A percentile compares a stretch with the other conserved stretches of the same genome.
Conservation (phyloP, 768 basidiomycete species). For the Peribolospora kevripleyi region DNA sequence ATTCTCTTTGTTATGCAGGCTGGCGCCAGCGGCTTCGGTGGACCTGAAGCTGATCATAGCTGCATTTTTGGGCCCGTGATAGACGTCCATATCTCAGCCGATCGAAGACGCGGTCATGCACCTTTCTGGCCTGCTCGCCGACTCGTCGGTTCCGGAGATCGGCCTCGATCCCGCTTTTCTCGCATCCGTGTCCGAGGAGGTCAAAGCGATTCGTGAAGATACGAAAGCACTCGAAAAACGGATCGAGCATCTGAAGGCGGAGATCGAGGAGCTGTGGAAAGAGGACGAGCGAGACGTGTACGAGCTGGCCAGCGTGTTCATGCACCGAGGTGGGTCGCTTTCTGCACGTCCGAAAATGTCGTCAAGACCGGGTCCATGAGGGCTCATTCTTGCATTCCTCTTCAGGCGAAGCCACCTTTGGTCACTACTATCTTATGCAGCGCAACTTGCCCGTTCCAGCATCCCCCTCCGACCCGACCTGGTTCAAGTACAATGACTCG, state of each 20-base stretch:
- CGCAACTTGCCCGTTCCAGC: conserved; percentile 25
- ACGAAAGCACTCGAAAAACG: conserved; percentile 23
- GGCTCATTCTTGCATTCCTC: neutral
- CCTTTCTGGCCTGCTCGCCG: neutral
- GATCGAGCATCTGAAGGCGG: conserved; percentile 25
- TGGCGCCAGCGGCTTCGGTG: neutral
- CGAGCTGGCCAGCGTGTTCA: conserved; percentile 74
- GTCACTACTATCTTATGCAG: conserved; percentile 80
- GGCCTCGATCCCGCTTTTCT: conserved; percentile 26
- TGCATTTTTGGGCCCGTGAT: neutral
- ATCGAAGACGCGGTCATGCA: neutral
- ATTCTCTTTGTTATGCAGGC: neutral
- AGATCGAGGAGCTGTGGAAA: conserved; percentile 51
- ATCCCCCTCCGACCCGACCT: too few species aligned
- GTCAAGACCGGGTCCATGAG: neutral
- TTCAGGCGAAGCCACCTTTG: conserved; percentile 20
- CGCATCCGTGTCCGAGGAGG: conserved; percentile 34
- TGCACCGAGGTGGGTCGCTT: conserved; percentile 58
- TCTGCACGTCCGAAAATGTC: neutral
- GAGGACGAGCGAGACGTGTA: conserved; percentile 45
- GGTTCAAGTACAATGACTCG: too few species aligned
- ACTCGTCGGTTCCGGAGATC: neutral
- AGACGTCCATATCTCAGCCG: neutral
- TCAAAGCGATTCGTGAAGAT: conserved; percentile 26
- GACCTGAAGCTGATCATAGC: neutral